Base-by-base conservation (phyloP, 768 basidiomycete genomes). In the Suillus spraguei region DNA sequence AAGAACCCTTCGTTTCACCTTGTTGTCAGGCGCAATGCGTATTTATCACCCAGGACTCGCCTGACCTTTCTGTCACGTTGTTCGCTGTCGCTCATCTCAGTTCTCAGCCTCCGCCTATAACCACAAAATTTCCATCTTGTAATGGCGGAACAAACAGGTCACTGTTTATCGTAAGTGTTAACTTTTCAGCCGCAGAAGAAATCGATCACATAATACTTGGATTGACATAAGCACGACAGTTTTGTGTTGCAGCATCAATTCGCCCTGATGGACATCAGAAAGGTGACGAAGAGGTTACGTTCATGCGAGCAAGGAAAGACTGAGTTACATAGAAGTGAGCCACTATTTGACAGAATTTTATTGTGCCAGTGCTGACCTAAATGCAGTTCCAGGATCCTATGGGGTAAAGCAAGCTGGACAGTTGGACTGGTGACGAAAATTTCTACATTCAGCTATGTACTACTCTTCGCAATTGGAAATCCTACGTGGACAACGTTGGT, bases 311-410 rank as follows among this genome's bases (percentile, higher is more conserved):
- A 65, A 95, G 82, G 77, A 95, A 95, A 22, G 93, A 92, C 91
- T 94, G 69, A 16, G 64, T 42, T 20, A 42, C 38, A 67, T 60
- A 63, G 65, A 59, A 66, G 62, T 41, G 59, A 50, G 59, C 22
- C 50, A 38, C 9, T 60, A 20, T 42, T 41, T 20, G 1, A 11
- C n/a, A n/a, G n/a, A n/a, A n/a, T n/a, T n/a, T n/a, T n/a, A n/a
- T 59, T 46, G 14, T 44, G 61, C 22, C 60, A 16, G 54, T n/a
- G 69, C 75, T 14, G 24, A 91, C 91, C 83, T 94, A 92, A 63
- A 94, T 91, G 50, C 94, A 47, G 92, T 95, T 58, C 90, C 92
- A 59, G 91, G 88, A 76, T 95, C 93, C 90, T 93, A 35, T 22
- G 41, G 14, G 50, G 53, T 24, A 54, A 62, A 52, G 49, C 11